Evolutionary conservation across 2,329 filamentous ascomycete genomes (phyloP), one percentile per base, ranked within the genome.

Genomic region (Beauveria varroae): DNA sequence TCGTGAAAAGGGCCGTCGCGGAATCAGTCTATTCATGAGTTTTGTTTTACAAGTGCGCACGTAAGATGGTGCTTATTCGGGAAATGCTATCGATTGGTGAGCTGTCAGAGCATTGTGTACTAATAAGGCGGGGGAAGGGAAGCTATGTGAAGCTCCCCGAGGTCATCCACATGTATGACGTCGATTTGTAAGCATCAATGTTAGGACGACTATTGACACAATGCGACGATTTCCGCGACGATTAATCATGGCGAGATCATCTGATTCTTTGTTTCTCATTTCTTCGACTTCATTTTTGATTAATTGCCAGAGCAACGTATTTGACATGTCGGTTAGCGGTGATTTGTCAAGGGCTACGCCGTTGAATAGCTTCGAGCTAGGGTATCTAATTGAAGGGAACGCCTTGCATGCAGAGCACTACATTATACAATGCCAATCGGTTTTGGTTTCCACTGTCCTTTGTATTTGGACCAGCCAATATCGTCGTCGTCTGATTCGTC

Each of bases 391-490:
- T n/a, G 43, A 24, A 34, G 24, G 9, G 28, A 58, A 58, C 44
- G 56, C 34, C 37, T 18, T 51, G 43, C 47, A 51, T 43, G 18
- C 46, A 44, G 18, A 22, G 47, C 28, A 26, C 26, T 47, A 43
- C 16, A 24, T 74, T 67, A 85, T 9, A 80, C 76, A 57, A 81
- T 73, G 5, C 84, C 84, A 65, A 86, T 86, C 0, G 84, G 83
- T 66, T 80, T 83, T 10, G 83, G 77, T 62, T 77, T 79, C 84
- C 84, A 86, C 2, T 73, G 68, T 8, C 81, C 81, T 54, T 80
- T 71, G 65, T 79, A 81, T 61, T 74, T 72, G 24, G 74, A 73
- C 83, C 84, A 86, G 26, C 75, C 74, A 49, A 67, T 65, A n/a
- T 67, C 62, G 49, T 63, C 64, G 28, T 60, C 63, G 7, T 43